Percentiles rank a stretch among this genome's conserved stretches.
These are phyloP conservation scores for Aspergillus fumigatus DNA, from an alignment of 2,329 filamentous ascomycete species.

Conservation along the genomic window DNA sequence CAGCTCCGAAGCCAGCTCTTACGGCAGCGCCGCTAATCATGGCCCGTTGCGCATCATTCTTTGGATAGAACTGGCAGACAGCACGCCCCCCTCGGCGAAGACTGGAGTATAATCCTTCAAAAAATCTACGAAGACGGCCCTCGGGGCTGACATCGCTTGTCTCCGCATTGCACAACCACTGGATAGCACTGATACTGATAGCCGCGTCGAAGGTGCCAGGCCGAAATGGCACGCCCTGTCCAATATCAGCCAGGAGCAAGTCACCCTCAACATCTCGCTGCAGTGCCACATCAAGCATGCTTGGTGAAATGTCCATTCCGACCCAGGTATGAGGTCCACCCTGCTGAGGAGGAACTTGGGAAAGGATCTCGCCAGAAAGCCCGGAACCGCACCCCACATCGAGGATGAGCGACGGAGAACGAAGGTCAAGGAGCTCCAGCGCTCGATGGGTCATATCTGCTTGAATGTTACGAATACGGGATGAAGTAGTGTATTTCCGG, in stretches of 20 bases:
- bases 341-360: conserved; percentile 61
- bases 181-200: conserved; percentile 91
- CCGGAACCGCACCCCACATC: conserved; percentile 96
- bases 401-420: conserved; percentile 77
- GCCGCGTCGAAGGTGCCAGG: conserved; percentile 91
- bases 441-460: conserved; percentile 90
- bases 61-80: conserved; percentile 97
- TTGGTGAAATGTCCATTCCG: conserved; percentile 91
- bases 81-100: conserved; percentile 80
- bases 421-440: conserved; percentile 81
- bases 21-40: conserved; percentile 93
- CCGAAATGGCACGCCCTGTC: conserved; percentile 90
- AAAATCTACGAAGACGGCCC: conserved; percentile 77
- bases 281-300: conserved; percentile 94
- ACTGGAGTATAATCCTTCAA: conserved; percentile 84
- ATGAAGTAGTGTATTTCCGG: conserved; percentile 94
- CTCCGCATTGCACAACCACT: conserved; percentile 98
- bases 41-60: conserved; percentile 82
- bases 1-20: conserved; percentile 90
- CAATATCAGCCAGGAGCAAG: conserved; percentile 89
- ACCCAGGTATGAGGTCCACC: conserved; percentile 90
- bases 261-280: conserved; percentile 91
- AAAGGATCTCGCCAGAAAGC: conserved; percentile 89
- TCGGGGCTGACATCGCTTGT: conserved; percentile 76
- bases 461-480: conserved; percentile 93